Evolutionary conservation across 352 stramenopile species (phyloP).

Genomic region (Phytophthora tentaculata): DNA sequence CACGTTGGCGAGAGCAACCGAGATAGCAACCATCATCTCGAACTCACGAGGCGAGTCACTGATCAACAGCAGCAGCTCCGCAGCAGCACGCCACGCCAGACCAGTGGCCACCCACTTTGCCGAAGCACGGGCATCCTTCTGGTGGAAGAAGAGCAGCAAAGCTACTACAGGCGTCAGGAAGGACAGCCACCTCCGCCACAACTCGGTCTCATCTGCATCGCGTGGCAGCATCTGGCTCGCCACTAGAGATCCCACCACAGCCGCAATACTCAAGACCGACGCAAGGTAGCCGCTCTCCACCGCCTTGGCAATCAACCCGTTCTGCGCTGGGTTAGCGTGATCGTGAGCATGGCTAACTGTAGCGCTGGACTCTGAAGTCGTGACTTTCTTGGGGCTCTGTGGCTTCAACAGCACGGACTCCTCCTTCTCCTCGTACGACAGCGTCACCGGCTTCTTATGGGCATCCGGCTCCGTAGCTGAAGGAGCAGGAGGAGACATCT

Average conservation of each 20-base stretch:
- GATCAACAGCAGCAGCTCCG: conserved; percentile 74
- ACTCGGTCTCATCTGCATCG: conserved; percentile 30
- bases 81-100: conserved; percentile 76
- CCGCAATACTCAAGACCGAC: conserved; percentile 71
- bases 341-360: conserved; percentile 18
- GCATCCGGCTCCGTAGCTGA: conserved; percentile 20
- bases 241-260: conserved; percentile 71
- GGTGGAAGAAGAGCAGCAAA: conserved; percentile 78
- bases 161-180: conserved; percentile 71
- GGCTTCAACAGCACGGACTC: conserved; percentile 39
- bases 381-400: conserved; percentile 11
- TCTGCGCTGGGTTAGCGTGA: conserved; percentile 9
- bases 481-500: conserved; percentile 23
- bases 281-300: conserved; percentile 65
- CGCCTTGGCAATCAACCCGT: conserved; percentile 52
- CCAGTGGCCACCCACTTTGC: conserved; percentile 86
- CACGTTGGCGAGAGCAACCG: conserved; percentile 58
- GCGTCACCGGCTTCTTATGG: conserved; percentile 44
- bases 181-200: conserved; percentile 70
- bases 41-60: conserved; percentile 53
- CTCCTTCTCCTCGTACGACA: conserved; percentile 64
- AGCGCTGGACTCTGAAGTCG: conserved; percentile 9
- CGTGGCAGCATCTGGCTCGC: conserved; percentile 62
- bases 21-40: conserved; percentile 44
- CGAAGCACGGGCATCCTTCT: conserved; percentile 69